A percentile compares a stretch with the other conserved stretches of the same genome.
These are phyloP conservation scores for Cymbopogon citratus DNA, from an alignment of 176 grass and related monocot genomes.

Conservation along the genomic window DNA sequence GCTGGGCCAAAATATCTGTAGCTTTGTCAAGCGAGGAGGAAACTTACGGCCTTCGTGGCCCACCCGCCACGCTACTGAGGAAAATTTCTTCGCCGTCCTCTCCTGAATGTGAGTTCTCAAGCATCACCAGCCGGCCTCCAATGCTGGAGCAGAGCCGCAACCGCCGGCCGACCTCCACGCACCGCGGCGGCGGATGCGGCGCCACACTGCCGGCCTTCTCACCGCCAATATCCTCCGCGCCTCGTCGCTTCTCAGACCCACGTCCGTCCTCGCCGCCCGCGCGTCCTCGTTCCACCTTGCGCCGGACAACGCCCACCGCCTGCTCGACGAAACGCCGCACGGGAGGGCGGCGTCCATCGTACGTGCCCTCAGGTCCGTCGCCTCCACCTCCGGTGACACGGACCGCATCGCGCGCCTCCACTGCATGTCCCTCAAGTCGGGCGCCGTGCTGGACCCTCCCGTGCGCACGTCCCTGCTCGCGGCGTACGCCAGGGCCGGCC, in stretches of 20 bases:
- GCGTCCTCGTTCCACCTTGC: slow-evolving; percentile 10
- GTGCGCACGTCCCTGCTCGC: slow-evolving; percentile 60
- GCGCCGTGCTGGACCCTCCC: slow-evolving; percentile 40
- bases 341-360: slow-evolving; percentile 26
- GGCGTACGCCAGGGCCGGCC: slow-evolving; percentile 45
- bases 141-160: neutral
- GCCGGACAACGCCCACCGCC: neutral
- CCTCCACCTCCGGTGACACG: neutral
- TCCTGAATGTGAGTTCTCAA: neutral
- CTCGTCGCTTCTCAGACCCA: neutral
- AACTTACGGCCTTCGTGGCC: neutral
- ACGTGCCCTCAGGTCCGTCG: slow-evolving; percentile 10
- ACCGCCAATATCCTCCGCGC: neutral
- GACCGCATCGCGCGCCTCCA: slow-evolving; percentile 37
- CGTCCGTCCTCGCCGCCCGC: neutral
- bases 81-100: neutral
- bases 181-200: slow-evolving; percentile 23
- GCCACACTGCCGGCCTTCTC: neutral
- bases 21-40: neutral
- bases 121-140: neutral
- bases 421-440: slow-evolving; percentile 51
- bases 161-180: neutral
- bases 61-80: neutral
- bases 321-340: slow-evolving; percentile 41
- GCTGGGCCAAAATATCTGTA: neutral